phyloP scores from a whole-genome alignment of 331 rosid species.

The Acacia concinna region DNA sequence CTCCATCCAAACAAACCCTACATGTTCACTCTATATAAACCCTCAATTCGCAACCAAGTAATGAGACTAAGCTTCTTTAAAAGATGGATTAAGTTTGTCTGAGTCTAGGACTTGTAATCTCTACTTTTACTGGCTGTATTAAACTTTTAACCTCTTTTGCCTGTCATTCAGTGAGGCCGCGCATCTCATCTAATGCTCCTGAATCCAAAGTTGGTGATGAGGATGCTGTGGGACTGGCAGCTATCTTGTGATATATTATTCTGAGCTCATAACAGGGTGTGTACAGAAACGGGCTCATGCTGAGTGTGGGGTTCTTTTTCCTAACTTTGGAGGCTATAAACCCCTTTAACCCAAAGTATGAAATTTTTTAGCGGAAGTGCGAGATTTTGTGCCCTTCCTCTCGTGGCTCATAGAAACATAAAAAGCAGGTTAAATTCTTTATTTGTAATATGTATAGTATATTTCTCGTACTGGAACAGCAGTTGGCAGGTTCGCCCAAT shows the following conservation, averaged over 20 bases:
- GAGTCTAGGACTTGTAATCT: not conserved
- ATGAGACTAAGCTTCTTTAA: not conserved
- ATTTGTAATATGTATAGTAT: slow-evolving; percentile 16
- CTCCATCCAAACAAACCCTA: too few species aligned
- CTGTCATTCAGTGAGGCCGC: slow-evolving; percentile 64
- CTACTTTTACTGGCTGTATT: slow-evolving; percentile 16
- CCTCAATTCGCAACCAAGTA: not conserved
- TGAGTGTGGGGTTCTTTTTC: slow-evolving; percentile 19
- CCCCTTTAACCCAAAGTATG: slow-evolving; percentile 23
- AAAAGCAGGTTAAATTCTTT: slow-evolving; percentile 19
- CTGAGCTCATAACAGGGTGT: slow-evolving; percentile 42
- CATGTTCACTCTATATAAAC: not conserved
- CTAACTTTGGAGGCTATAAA: slow-evolving; percentile 13
- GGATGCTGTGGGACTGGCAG: slow-evolving; percentile 69
- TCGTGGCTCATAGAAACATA: slow-evolving; percentile 24
- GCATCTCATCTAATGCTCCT: slow-evolving; percentile 52
- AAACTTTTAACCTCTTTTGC: slow-evolving; percentile 16
- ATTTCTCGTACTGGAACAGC: slow-evolving; percentile 20
- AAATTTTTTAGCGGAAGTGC: slow-evolving; percentile 26
- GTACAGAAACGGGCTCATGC: slow-evolving; percentile 64
- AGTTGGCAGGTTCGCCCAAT: slow-evolving; percentile 9
- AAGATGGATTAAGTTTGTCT: not conserved
- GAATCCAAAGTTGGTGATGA: slow-evolving; percentile 71
- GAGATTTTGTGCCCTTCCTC: slow-evolving; percentile 39
- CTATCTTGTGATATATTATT: slow-evolving; percentile 57